Evolutionary conservation across 768 basidiomycete genomes (phyloP), one percentile per base, ranked within the genome.

Genomic region (Mycena pura): DNA sequence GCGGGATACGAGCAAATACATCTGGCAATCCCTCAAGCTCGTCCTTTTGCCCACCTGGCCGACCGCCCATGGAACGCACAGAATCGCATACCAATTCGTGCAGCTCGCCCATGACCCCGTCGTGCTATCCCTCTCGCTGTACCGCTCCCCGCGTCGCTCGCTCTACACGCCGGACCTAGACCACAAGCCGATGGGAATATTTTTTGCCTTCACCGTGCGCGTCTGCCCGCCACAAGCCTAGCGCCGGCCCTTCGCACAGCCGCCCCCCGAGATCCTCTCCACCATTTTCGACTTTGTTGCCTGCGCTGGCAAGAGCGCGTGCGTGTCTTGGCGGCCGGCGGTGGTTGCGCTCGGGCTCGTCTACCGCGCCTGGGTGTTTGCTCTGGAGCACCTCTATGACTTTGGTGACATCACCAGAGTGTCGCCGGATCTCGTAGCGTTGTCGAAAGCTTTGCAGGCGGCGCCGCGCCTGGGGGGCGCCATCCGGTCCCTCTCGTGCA

Each of bases 41-140:
- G 15, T 53, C 29, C 51, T 53, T 40, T 43, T 53, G 39, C 51
- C 51, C 27, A 41, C 51, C 24, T 53, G 51, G 51, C 51, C 51
- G 15, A 53, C 43, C 40, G 32, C 28, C 39, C 39, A 53, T 53
- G 51, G 51, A 32, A 43, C 40, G 31, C 51, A 40, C 51, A 53
- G 40, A 43, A 53, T 53, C n/a, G 28, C 40, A 32, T 53, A 53
- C 51, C 51, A 53, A 53, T 53, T 43, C 24, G 39, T 53, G 51
- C 51, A 53, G 17, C 51, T 43, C 15, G 32, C 28, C 51, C 51
- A 43, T 21, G 39, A 53, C 32, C 51, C 51, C 40, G 15, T 53
- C 24, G 40, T 53, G 29, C 51, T 53, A 6, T 53, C 41, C 24
- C 51, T 53, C 28, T 21, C 10, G 29, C 27, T 53, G 28, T 41